Percentiles rank a stretch among this genome's conserved stretches.
These are phyloP conservation scores for Cladobotryum mycophilum DNA, from an alignment of 2,329 filamentous ascomycete genomes.

Conservation along the genomic window DNA sequence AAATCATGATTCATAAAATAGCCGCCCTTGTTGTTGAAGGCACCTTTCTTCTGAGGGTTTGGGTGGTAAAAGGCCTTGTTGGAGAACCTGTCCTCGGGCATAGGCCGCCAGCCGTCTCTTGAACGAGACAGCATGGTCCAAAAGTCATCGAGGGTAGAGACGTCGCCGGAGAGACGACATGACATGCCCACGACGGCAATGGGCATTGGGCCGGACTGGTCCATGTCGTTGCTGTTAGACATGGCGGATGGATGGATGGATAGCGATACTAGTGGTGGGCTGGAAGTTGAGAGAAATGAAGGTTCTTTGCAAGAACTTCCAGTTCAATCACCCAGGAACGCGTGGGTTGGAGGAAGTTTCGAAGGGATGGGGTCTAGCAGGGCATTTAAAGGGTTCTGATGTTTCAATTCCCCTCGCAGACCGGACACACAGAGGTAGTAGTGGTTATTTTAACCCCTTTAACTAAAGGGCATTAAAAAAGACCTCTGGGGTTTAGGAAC, in stretches of 20 bases:
- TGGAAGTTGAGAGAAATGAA: too few species aligned
- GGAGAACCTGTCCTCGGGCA: constrained; percentile 43
- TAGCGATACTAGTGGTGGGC: background rate
- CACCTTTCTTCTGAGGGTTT: constrained; percentile 36
- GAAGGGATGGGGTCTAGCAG: too few species aligned
- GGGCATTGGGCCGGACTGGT: constrained; percentile 18
- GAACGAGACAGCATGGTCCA: constrained; percentile 38
- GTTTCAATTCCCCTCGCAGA: too few species aligned
- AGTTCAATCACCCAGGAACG: too few species aligned
- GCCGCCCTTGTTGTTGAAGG: constrained; percentile 29
- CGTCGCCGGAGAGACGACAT: constrained; percentile 39
- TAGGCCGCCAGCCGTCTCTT: constrained; percentile 34
- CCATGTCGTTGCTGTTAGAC: background rate
- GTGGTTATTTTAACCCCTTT: too few species aligned
- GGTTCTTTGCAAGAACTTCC: too few species aligned
- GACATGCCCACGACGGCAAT: constrained; percentile 44
- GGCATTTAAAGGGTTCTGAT: too few species aligned
- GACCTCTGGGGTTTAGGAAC: too few species aligned
- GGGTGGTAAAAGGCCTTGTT: constrained; percentile 37
- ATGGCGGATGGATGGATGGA: constrained; percentile 9
- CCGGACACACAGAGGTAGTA: too few species aligned
- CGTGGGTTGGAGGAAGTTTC: too few species aligned
- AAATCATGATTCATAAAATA: constrained; percentile 43
- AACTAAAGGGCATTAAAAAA: too few species aligned
- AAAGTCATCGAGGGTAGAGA: constrained; percentile 36